Conservation (phyloP, 2,329 filamentous ascomycete species). For the Fusarium veterinarium region DNA sequence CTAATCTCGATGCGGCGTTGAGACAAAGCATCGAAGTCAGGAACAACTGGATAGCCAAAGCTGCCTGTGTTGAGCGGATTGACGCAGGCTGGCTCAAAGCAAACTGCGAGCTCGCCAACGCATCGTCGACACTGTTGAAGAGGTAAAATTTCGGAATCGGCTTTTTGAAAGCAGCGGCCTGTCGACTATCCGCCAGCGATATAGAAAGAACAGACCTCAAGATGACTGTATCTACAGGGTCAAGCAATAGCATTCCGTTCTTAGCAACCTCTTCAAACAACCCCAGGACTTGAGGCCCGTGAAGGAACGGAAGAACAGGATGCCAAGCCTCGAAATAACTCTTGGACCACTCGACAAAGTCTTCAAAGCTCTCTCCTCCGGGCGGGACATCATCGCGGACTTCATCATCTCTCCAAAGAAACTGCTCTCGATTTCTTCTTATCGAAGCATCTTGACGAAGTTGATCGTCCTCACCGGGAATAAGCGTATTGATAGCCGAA, state of each 20-base stretch:
- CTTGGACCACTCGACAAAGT: constrained; percentile 61
- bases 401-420: constrained; percentile 54
- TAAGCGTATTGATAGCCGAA: constrained; percentile 48
- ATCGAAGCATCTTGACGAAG: constrained; percentile 45
- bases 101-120: constrained; percentile 60
- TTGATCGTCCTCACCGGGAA: constrained; percentile 69
- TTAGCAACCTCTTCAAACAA: constrained; percentile 58
- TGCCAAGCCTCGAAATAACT: constrained; percentile 70
- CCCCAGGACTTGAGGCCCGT: constrained; percentile 62
- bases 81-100: constrained; percentile 60
- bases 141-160: constrained; percentile 57
- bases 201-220: constrained; percentile 62
- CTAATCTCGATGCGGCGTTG: constrained; percentile 66
- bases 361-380: constrained; percentile 53
- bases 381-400: constrained; percentile 17
- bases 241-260: constrained; percentile 32
- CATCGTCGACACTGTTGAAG: constrained; percentile 61
- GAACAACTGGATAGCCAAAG: constrained; percentile 65
- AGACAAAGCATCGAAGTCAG: constrained; percentile 66
- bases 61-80: constrained; percentile 60
- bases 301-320: constrained; percentile 65
- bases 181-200: constrained; percentile 63
- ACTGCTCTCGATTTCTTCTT: constrained; percentile 25
- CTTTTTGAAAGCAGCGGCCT: constrained; percentile 45
- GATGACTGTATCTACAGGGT: neutral